Evolutionary conservation across 2,329 filamentous ascomycete species (phyloP).

Genomic region (Aspergillus caelatus): DNA sequence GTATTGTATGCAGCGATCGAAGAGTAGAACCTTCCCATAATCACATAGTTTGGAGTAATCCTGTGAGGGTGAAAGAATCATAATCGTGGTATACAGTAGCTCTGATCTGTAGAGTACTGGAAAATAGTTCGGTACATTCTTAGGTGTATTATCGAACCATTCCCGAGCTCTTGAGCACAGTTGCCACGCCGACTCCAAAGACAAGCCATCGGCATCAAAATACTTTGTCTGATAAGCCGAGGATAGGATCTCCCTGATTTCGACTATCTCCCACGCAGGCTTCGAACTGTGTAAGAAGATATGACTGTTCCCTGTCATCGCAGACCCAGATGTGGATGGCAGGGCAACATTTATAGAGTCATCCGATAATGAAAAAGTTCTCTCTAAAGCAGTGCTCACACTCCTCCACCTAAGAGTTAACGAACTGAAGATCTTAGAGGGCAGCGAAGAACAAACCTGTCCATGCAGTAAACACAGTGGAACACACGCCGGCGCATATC

Average conservation of each 20-base stretch:
- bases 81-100: constrained; percentile 85
- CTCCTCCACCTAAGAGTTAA: constrained; percentile 54
- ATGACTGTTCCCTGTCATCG: constrained; percentile 44
- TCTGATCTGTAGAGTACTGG: constrained; percentile 83
- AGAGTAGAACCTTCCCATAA: constrained; percentile 78
- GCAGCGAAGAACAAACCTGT: constrained; percentile 62
- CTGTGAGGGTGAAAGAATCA: constrained; percentile 80
- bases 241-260: constrained; percentile 82
- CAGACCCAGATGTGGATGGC: constrained; percentile 56
- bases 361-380: constrained; percentile 92
- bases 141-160: constrained; percentile 79
- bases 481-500: constrained; percentile 83
- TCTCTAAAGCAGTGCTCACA: constrained; percentile 83
- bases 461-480: constrained; percentile 86
- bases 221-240: constrained; percentile 88
- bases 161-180: constrained; percentile 62
- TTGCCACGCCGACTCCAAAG: constrained; percentile 53
- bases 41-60: constrained; percentile 70
- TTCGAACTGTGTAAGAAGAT: constrained; percentile 63
- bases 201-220: constrained; percentile 71
- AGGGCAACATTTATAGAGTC: constrained; percentile 81
- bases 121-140: constrained; percentile 65
- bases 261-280: constrained; percentile 76
- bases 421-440: not conserved
- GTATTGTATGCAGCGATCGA: constrained; percentile 84